Conservation (phyloP, 1,284 basidiomycete genomes). For the Cystobasidium slooffiae region DNA sequence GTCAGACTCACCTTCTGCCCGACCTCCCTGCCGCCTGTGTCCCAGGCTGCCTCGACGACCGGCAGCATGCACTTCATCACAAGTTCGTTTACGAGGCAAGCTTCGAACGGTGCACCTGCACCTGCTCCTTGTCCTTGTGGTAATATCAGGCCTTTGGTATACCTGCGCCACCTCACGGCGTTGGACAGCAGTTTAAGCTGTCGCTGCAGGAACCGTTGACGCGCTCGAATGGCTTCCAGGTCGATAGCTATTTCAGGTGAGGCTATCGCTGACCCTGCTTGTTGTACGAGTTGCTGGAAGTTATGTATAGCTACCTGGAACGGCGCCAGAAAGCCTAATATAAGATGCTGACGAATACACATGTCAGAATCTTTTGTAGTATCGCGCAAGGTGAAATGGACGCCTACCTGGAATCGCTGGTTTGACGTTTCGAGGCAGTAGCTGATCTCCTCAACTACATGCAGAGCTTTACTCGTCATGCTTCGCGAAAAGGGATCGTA, state of each 20-base stretch:
- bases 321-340: constrained; percentile 65
- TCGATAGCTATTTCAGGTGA: constrained; percentile 67
- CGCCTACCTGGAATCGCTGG: constrained; percentile 68
- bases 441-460: constrained; percentile 75
- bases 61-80: constrained; percentile 67
- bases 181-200: constrained; percentile 74
- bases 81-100: constrained; percentile 65
- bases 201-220: constrained; percentile 71
- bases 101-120: constrained; percentile 60
- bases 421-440: constrained; percentile 70
- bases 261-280: constrained; percentile 57
- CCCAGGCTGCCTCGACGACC: constrained; percentile 78
- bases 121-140: constrained; percentile 39
- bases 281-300: constrained; percentile 61
- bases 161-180: constrained; percentile 74
- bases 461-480: constrained; percentile 68
- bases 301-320: constrained; percentile 62
- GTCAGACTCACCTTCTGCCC: constrained; percentile 64
- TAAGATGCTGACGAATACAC: constrained; percentile 62
- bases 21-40: constrained; percentile 77
- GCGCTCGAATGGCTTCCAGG: constrained; percentile 72
- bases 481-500: constrained; percentile 79
- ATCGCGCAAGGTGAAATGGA: too few species aligned
- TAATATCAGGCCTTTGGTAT: constrained; percentile 57
- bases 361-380: neutral